A percentile compares a stretch with the other conserved stretches of the same genome.
Evolutionary conservation across 768 basidiomycete species (phyloP).

Genomic region (Hericium coralloides): DNA sequence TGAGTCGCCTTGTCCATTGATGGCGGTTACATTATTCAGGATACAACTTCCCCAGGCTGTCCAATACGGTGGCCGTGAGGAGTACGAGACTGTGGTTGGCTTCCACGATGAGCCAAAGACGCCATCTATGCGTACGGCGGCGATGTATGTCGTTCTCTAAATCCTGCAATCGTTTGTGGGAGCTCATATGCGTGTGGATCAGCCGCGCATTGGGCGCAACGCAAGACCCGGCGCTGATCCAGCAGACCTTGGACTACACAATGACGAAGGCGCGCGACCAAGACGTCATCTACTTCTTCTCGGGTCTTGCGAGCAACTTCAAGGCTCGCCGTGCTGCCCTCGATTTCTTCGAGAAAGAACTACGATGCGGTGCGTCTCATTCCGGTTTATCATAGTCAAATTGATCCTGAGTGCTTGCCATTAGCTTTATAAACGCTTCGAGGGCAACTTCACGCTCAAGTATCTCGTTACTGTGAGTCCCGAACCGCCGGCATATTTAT

Average conservation of each 20-base stretch:
- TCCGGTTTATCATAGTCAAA: neutral
- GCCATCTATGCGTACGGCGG: slow-evolving; percentile 61
- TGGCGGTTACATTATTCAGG: neutral
- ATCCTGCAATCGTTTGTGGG: neutral
- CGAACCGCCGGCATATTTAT: neutral
- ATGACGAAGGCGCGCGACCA: slow-evolving; percentile 44
- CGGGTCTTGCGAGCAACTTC: slow-evolving; percentile 47
- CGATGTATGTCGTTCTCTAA: slow-evolving; percentile 40
- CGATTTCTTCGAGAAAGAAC: slow-evolving; percentile 59
- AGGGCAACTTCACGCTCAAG: slow-evolving; percentile 1
- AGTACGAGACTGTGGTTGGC: slow-evolving; percentile 64
- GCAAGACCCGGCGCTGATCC: slow-evolving; percentile 44
- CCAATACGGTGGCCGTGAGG: slow-evolving; percentile 59
- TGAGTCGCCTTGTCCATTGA: slow-evolving; percentile 21
- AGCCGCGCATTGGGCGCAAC: slow-evolving; percentile 62
- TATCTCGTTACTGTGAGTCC: neutral
- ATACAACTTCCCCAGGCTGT: slow-evolving; percentile 41
- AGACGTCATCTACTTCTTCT: slow-evolving; percentile 58
- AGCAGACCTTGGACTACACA: slow-evolving; percentile 57
- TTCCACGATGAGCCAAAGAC: slow-evolving; percentile 68
- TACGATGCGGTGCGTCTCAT: slow-evolving; percentile 45
- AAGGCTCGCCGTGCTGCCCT: slow-evolving; percentile 43
- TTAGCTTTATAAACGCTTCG: slow-evolving; percentile 6
- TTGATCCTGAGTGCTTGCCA: too few relatives aligned
- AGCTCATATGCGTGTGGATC: slow-evolving; percentile 1